Conservation (phyloP, 306 rosid species). For the Inga oerstediana region DNA sequence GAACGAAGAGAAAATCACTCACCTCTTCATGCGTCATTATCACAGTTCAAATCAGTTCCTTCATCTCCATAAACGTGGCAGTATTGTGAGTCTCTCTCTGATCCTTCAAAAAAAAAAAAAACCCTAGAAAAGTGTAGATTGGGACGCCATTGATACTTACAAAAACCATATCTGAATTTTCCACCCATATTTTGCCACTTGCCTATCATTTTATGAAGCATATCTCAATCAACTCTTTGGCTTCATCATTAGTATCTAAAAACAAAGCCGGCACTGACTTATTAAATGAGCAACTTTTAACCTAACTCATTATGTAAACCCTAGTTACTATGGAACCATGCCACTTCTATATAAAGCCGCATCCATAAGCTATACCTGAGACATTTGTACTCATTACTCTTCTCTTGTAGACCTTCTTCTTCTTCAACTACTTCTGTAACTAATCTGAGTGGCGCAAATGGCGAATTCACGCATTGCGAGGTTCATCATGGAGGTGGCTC, state of each 20-base stretch:
- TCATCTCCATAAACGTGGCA: slow-evolving; percentile 45
- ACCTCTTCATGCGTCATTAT: neutral
- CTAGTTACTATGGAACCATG: neutral
- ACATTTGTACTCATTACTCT: neutral
- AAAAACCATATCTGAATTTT: slow-evolving; percentile 50
- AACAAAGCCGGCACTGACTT: slow-evolving; percentile 62
- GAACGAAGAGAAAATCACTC: neutral
- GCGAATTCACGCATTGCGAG: slow-evolving; percentile 76
- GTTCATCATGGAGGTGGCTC: slow-evolving; percentile 88
- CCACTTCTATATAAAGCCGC: slow-evolving; percentile 48
- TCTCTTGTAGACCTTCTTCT: neutral
- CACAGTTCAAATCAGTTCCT: neutral
- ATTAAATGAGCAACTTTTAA: slow-evolving; percentile 13
- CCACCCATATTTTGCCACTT: slow-evolving; percentile 53
- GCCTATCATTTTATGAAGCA: neutral
- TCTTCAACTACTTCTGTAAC: neutral
- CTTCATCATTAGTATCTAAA: slow-evolving; percentile 48
- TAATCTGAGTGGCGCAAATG: slow-evolving; percentile 40
- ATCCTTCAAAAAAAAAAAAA: neutral
- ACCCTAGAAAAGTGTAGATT: slow-evolving; percentile 49
- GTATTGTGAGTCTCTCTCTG: neutral
- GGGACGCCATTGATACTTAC: slow-evolving; percentile 42
- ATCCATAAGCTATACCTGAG: neutral
- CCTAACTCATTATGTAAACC: slow-evolving; percentile 39
- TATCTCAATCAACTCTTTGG: slow-evolving; percentile 11